These are phyloP conservation scores for Torulaspora quercuum DNA, from an alignment of 805 yeast genomes.

Conservation along the genomic window DNA sequence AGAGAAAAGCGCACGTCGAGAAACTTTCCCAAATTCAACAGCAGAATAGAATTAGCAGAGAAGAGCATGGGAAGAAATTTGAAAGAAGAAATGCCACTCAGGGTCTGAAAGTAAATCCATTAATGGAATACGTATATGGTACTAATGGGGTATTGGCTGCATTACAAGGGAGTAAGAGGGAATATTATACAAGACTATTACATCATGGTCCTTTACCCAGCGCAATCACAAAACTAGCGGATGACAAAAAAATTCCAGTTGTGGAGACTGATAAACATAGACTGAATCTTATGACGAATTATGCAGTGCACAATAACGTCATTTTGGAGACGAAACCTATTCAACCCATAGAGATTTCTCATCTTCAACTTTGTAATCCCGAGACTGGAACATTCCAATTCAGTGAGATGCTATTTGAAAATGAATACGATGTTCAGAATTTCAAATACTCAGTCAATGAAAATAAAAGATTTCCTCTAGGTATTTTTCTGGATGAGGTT, in stretches of 20 bases:
- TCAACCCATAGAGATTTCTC: conserved; percentile 24
- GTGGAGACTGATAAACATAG: conserved; percentile 41
- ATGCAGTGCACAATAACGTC: conserved; percentile 78
- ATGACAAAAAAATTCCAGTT: conserved; percentile 30
- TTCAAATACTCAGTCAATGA: conserved; percentile 31
- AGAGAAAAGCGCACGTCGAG: conserved; percentile 22
- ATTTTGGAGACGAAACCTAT: conserved; percentile 59
- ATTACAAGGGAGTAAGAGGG: conserved; percentile 52
- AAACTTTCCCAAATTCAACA: conserved; percentile 9
- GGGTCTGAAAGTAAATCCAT: conserved; percentile 40
- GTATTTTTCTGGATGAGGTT: conserved; percentile 70
- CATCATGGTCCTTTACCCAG: conserved; percentile 42
- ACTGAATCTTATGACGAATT: conserved; percentile 55
- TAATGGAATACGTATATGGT: conserved; percentile 71
- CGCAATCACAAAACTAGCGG: conserved; percentile 48
- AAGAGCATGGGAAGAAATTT: conserved; percentile 12
- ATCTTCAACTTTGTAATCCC: conserved; percentile 33
- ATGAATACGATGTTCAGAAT: conserved; percentile 22
- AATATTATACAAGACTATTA: conserved; percentile 48
- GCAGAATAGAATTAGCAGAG: conserved; percentile 6
- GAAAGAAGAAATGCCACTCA: conserved; percentile 15
- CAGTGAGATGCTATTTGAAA: conserved; percentile 25
- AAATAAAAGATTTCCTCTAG: conserved; percentile 52
- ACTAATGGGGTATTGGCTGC: conserved; percentile 73
- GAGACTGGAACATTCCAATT: conserved; percentile 21